Evolutionary conservation across 257 asterid genomes (phyloP).

Genomic region (Nicotiana knightiana): DNA sequence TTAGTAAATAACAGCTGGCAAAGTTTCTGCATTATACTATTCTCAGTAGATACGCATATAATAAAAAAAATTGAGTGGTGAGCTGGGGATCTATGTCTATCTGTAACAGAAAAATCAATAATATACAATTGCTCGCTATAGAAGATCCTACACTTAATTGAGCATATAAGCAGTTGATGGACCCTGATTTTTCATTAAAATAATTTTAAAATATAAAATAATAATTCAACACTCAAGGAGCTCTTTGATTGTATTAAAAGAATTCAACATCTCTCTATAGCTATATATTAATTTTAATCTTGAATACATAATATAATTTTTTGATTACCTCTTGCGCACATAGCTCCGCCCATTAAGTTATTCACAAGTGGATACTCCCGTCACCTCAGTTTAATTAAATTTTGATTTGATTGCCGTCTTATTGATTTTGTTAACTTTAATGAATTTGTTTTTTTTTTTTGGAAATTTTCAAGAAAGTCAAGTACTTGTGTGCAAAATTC

Average conservation of each 20-base stretch:
- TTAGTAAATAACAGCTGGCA: neutral
- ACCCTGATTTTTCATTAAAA: too few relatives aligned
- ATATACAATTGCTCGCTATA: neutral
- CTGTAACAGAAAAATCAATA: neutral
- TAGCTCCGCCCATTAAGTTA: too few relatives aligned
- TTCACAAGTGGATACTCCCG: neutral
- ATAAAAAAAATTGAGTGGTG: neutral
- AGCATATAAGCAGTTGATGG: too few relatives aligned
- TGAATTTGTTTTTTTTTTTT: neutral
- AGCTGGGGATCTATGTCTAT: neutral
- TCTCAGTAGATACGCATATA: neutral
- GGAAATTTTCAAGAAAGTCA: neutral
- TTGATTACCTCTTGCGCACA: too few relatives aligned
- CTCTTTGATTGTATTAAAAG: too few relatives aligned
- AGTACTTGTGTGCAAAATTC: neutral
- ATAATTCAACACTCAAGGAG: too few relatives aligned
- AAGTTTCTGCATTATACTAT: neutral
- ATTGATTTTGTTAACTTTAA: neutral
- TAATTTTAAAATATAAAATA: too few relatives aligned
- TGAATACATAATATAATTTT: too few relatives aligned
- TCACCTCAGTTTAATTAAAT: neutral
- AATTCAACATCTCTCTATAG: too few relatives aligned
- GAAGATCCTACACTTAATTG: neutral
- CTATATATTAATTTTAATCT: too few relatives aligned
- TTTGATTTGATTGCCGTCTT: neutral